These are phyloP conservation scores for Dothideomycetes sp. DNA, from an alignment of 2,329 filamentous ascomycete species.

Conservation along the genomic window DNA sequence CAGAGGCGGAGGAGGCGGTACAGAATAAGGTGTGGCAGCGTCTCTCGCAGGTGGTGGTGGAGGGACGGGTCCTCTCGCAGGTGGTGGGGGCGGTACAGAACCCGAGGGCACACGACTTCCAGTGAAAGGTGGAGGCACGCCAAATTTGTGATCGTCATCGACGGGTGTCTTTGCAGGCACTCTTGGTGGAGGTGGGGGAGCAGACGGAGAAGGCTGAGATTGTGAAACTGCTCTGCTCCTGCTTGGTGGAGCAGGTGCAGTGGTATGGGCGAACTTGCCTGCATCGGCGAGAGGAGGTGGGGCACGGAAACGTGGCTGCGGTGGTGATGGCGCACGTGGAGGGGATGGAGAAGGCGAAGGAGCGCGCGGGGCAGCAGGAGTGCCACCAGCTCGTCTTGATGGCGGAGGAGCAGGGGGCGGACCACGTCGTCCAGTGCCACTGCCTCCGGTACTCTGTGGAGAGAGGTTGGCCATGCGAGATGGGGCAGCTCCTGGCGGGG, in stretches of 20 bases:
- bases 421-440: conserved; percentile 41
- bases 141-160: conserved; percentile 58
- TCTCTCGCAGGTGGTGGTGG: conserved; percentile 16
- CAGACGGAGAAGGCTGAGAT: conserved; percentile 13
- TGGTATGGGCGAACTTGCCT: conserved; percentile 64
- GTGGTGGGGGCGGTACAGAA: conserved; percentile 48
- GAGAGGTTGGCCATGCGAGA: conserved; percentile 36
- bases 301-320: conserved; percentile 63
- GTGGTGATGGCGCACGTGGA: conserved; percentile 61
- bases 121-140: conserved; percentile 69
- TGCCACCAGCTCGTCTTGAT: conserved; percentile 28
- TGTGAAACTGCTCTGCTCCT: conserved; percentile 40
- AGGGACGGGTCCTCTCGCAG: conserved; percentile 21
- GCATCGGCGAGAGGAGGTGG: conserved; percentile 85
- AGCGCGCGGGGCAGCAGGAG: conserved; percentile 28
- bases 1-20: conserved; percentile 30
- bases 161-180: conserved; percentile 41
- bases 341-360: conserved; percentile 48
- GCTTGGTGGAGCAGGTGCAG: conserved; percentile 36
- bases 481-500: conserved; percentile 39
- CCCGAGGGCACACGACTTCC: conserved; percentile 48
- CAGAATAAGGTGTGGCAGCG: conserved; percentile 20
- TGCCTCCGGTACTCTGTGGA: conserved; percentile 51
- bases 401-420: conserved; percentile 47
- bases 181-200: conserved; percentile 29